Evolutionary conservation across 179 eudicot genomes (phyloP), one percentile per base, ranked within the genome.

Genomic region (Spinacia oleracea): DNA sequence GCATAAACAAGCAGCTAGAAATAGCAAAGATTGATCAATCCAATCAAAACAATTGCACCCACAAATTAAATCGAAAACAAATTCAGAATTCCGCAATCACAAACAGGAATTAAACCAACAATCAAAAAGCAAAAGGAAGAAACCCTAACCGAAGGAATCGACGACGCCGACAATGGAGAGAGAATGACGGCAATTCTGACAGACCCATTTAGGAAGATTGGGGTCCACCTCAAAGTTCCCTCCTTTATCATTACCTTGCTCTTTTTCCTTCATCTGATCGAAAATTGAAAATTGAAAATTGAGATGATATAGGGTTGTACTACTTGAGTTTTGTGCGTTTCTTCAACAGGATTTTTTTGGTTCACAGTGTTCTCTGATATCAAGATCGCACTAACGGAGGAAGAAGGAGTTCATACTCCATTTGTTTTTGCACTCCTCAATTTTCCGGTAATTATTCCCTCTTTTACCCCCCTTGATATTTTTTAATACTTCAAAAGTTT

Each of bases 121-220:
- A 59, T 3, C 43, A 40, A 86, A 90, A 87, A 63, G 86, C 84
- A 75, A 88, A 86, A 74, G 78, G n/a, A 10, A n/a, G 3, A 42
- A 78, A 69, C 78, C 86, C 75, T 88, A 86, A 91, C 84, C 75
- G 83, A 90, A 89, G 10, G 94, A 89, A 77, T 92, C 99, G 82
- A 87, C 92, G 81, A 89, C 91, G 83, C 96, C 98, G 79, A 84
- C 87, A 79, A 96, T 81, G 87, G 86, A 87, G 87, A 93, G 99
- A 77, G 81, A 64, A 62, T 89, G 91, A 68, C 87, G 98, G 79
- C 99, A 96, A 85, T 91, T 90, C 86, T 96, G 99, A 81, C 99
- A 93, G 58, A 85, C 88, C 90, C 91, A 96, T 60, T 93, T 81
- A 11, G 99, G 98, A n/a, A 93, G 87, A 82, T 84, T 91, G 46